These are phyloP conservation scores for Globisporangium paroecandrum DNA, from an alignment of 352 stramenopile genomes.

Conservation along the genomic window DNA sequence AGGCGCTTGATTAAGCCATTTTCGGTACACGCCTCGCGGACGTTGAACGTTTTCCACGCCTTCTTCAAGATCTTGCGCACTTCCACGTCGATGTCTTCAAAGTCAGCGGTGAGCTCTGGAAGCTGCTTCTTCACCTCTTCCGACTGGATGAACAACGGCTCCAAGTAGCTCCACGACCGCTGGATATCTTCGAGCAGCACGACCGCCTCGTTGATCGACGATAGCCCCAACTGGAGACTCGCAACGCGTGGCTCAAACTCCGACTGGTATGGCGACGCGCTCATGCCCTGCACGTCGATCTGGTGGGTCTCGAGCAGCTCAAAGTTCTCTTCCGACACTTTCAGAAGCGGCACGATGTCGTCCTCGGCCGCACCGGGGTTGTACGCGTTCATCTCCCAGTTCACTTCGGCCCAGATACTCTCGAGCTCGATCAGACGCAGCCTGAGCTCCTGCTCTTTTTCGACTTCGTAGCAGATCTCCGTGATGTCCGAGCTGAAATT, in stretches of 20 bases:
- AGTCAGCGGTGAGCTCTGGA: constrained; percentile 91
- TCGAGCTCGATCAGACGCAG: constrained; percentile 88
- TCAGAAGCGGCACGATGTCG: constrained; percentile 87
- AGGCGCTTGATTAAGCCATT: constrained; percentile 85
- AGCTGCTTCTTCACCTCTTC: constrained; percentile 96
- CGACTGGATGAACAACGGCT: constrained; percentile 94
- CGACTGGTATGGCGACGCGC: constrained; percentile 91
- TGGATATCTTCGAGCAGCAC: constrained; percentile 94
- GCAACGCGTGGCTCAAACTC: constrained; percentile 93
- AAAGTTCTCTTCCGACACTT: constrained; percentile 95
- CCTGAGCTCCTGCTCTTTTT: constrained; percentile 96
- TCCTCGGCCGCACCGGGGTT: constrained; percentile 64
- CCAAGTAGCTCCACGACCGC: constrained; percentile 94
- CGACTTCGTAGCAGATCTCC: constrained; percentile 95
- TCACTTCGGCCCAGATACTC: constrained; percentile 89
- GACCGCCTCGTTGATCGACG: constrained; percentile 91
- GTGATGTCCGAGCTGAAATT: constrained; percentile 94
- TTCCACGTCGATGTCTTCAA: constrained; percentile 93
- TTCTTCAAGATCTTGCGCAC: constrained; percentile 85
- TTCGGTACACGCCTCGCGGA: constrained; percentile 89
- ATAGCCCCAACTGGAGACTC: constrained; percentile 83
- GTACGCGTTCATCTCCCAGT: constrained; percentile 93
- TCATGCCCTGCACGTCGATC: constrained; percentile 96
- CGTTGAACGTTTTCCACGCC: constrained; percentile 88
- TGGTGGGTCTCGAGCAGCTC: constrained; percentile 96